Percentiles rank a stretch among this genome's conserved stretches.
Evolutionary conservation across 257 asterid genomes (phyloP).

Genomic region (Vinca minor): DNA sequence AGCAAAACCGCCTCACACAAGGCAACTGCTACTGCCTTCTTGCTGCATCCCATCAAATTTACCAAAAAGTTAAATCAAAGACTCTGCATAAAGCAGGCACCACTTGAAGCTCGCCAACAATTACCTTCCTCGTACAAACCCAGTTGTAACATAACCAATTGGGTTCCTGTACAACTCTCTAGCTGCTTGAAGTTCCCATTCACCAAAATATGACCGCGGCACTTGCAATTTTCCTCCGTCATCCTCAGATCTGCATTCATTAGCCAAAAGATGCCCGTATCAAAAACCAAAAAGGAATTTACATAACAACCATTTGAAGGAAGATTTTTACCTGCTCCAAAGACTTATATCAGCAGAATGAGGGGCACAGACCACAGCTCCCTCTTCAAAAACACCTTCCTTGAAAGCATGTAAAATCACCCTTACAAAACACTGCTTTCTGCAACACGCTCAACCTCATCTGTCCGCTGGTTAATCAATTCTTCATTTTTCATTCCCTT

Average conservation of each 20-base stretch:
- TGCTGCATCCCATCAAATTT: slow-evolving; percentile 41
- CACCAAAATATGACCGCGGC: slow-evolving; percentile 46
- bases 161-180: slow-evolving; percentile 50
- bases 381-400: slow-evolving; percentile 78
- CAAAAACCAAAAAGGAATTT: not conserved
- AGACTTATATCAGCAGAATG: slow-evolving; percentile 37
- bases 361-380: slow-evolving; percentile 86
- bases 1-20: slow-evolving; percentile 65
- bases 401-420: slow-evolving; percentile 50
- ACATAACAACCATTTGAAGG: not conserved
- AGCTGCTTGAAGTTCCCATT: slow-evolving; percentile 46
- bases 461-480: slow-evolving; percentile 22
- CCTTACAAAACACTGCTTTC: slow-evolving; percentile 44
- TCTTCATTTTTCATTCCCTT: slow-evolving; percentile 40
- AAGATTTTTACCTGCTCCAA: slow-evolving; percentile 52
- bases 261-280: too few relatives aligned
- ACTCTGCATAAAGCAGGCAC: too few relatives aligned
- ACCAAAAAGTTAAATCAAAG: too few relatives aligned
- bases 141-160: slow-evolving; percentile 75
- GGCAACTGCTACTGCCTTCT: slow-evolving; percentile 57
- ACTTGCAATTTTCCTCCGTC: slow-evolving; percentile 43
- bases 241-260: slow-evolving; percentile 42
- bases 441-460: slow-evolving; percentile 20
- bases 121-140: slow-evolving; percentile 85
- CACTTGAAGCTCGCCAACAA: too few relatives aligned